Evolutionary conservation across 2,329 filamentous ascomycete genomes (phyloP).

Genomic region (Epichloe sibirici): DNA sequence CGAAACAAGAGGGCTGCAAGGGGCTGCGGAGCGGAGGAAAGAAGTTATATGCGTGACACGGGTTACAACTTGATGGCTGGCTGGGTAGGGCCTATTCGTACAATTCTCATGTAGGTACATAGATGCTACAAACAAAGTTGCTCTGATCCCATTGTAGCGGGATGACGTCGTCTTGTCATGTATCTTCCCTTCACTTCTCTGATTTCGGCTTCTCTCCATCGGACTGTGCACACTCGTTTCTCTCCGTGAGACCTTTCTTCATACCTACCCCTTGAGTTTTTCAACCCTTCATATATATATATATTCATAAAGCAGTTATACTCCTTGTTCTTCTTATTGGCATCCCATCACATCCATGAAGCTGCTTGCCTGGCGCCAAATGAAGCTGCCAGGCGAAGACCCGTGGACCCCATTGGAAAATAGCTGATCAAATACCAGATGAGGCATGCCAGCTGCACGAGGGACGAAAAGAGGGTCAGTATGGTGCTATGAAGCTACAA

Average conservation of each 20-base stretch:
- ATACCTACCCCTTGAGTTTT: background rate
- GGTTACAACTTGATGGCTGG: background rate
- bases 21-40: background rate
- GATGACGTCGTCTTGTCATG: background rate
- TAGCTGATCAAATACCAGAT: conserved; percentile 95
- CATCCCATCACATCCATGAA: conserved; percentile 65
- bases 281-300: conserved; percentile 21
- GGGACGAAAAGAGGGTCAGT: conserved; percentile 71
- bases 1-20: background rate
- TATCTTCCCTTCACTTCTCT: background rate
- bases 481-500: conserved; percentile 67
- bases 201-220: background rate
- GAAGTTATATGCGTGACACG: background rate
- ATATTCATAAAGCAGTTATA: background rate
- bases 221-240: background rate
- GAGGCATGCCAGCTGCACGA: conserved; percentile 73
- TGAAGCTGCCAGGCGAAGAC: conserved; percentile 72
- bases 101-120: background rate
- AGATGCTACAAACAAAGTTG: background rate
- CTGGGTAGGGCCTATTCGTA: background rate
- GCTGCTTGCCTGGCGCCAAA: conserved; percentile 77
- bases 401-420: conserved; percentile 90
- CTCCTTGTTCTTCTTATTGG: background rate
- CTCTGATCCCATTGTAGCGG: background rate
- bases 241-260: background rate